Base-by-base conservation (phyloP, 2,329 filamentous ascomycete species). In the Pleoardoris graminearum region DNA sequence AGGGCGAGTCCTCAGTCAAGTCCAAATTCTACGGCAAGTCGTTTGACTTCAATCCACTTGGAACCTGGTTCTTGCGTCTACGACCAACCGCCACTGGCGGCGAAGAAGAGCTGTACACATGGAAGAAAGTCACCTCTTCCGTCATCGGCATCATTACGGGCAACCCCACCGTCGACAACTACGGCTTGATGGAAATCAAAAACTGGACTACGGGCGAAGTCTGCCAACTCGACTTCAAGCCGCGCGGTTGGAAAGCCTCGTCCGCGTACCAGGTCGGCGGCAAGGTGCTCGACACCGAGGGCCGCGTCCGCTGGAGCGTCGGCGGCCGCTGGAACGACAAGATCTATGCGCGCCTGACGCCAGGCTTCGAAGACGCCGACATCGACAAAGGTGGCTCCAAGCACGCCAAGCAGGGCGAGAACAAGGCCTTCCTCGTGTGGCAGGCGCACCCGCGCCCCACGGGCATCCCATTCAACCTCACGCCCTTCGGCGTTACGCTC, bases 131-230 rank as follows among this genome's bases (percentile, higher is more conserved):
- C 16, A 97, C 92, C 0, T 94, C 91, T 1, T 95, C 92, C 1
- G 94, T 99, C n/a, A 87, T 97, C 54, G 94, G 94, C 53, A 99
- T 99, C 73, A 97, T 99, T 66, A 97, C 93, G 0, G 94, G 94
- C 42, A 96, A 90, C 63, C 94, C 94, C 0, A 90, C 89, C 0
- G 90, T 99, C n/a, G 94, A 99, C 77, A 97, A 99, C 74, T 97
- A 97, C 71, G 94, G 94, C 1, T 81, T 87, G 0, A 97, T 99
- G 90, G 91, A 97, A 71, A 87, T 99, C 73, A 96, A 91, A 79
- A 99, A 99, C 76, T 93, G 89, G 87, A 96, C 87, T 0, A 99
- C 93, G 0, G 93, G 94, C 48, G 94, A 97, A 73, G 82, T 89
- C n/a, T 93, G 90, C 60, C 77, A 87, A 4, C 78, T 99, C 1